Percentiles rank a stretch among this genome's conserved stretches.
Evolutionary conservation across 106 monocot species (phyloP).

Genomic region (Allium fistulosum): DNA sequence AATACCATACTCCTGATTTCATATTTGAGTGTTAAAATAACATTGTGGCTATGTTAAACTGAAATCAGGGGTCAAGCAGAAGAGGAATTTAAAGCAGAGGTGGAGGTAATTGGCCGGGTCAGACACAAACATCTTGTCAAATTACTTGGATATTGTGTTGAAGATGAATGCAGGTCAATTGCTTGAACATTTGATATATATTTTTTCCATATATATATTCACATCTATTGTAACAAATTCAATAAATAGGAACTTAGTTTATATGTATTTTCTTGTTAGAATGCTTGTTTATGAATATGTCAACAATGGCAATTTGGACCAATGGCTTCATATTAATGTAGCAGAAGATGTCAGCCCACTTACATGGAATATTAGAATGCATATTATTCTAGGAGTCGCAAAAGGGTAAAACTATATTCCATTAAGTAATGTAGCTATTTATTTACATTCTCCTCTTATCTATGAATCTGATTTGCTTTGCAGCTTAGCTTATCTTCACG

Average conservation of each 20-base stretch:
- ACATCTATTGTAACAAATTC: no score
- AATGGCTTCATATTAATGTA: constrained; percentile 33
- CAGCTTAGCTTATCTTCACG: no score
- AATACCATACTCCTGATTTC: no score
- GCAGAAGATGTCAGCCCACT: constrained; percentile 26
- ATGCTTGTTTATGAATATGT: constrained; percentile 53
- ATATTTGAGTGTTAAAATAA: no score
- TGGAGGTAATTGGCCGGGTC: constrained; percentile 30
- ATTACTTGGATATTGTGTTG: constrained; percentile 32
- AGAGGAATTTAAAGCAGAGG: constrained; percentile 30
- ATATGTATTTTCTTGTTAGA: constrained; percentile 5
- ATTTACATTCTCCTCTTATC: no score
- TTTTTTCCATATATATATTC: no score
- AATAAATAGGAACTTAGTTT: no score
- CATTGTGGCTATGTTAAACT: no score
- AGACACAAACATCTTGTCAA: constrained; percentile 35
- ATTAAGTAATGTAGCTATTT: no score
- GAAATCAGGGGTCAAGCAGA: constrained; percentile 26
- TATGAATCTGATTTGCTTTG: no score
- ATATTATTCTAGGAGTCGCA: constrained; percentile 27
- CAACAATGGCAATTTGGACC: constrained; percentile 37
- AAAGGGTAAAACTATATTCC: constrained; percentile 25
- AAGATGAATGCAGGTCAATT: constrained; percentile 15
- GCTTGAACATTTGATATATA: no score
- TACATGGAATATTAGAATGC: constrained; percentile 32